Evolutionary conservation across 2,329 filamentous ascomycete species (phyloP), one percentile per base, ranked within the genome.

Genomic region (Cephalotrichum gorgonifer): DNA sequence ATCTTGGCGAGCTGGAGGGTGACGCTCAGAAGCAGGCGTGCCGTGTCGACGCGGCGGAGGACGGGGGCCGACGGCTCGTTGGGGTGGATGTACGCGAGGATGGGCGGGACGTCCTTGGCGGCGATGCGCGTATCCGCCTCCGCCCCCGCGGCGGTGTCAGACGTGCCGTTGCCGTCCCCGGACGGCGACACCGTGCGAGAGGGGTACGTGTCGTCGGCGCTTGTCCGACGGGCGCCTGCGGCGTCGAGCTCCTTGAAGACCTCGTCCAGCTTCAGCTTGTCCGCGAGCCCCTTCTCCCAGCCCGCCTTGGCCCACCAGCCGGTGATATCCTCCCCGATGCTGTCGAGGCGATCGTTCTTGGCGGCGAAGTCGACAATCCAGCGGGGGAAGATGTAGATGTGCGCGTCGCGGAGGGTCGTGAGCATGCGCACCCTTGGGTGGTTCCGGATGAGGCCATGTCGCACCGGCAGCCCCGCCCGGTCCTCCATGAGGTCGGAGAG

Each of bases 301-400:
- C 83, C 82, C 1, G 91, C 82, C 64, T 97, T 97, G 30, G 90
- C 88, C 89, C 90, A 95, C 86, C 88, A 95, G 6, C 90, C 89
- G 15, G 97, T 73, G 6, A 96, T 81, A 59, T 97, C 91, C 63
- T 97, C 91, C 28, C 86, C 86, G 44, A 98, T 82, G 50, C 84
- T 94, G 58, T 95, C 87, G 54, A 98, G 79, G 11, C 78, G 81
- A 27, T 90, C 84, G 58, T 96, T 94, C 53, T 76, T 73, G 51
- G 79, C 78, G 39, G 94, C 79, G 63, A 95, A 86, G 48, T 94
- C 84, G 58, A 95, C 78, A 8, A 95, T 78, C 91, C 93, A 97
- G 55, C 81, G 81, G 0, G 93, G 93, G 56, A 98, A 87, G 54
- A 98, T 81, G 65, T 98, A 98, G 51, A 97, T 85, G 61, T 97